A percentile compares a stretch with the other conserved stretches of the same genome.
phyloP scores from a whole-genome alignment of 495 filamentous ascomycete species.

The Sphaerosporella brunnea region DNA sequence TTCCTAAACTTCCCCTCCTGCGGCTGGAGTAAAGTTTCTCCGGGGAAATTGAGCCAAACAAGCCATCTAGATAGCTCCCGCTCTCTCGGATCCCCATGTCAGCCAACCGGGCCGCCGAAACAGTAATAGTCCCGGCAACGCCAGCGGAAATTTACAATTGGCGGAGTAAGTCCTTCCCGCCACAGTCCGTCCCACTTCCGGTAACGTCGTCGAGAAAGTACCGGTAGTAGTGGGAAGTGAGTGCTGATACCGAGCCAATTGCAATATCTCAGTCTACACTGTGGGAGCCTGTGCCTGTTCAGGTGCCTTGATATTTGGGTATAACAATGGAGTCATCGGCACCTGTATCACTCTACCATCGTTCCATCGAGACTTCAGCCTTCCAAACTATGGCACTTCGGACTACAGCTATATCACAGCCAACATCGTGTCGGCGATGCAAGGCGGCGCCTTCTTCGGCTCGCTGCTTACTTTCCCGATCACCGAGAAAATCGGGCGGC shows the following conservation, averaged over 20 bases:
- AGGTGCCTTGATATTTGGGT: slow-evolving; percentile 15
- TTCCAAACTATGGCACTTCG: slow-evolving; percentile 13
- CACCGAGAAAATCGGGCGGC: slow-evolving; percentile 28
- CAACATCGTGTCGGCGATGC: slow-evolving; percentile 31
- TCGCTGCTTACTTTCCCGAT: slow-evolving; percentile 30
- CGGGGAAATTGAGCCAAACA: no score
- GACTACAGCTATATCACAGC: slow-evolving; percentile 29
- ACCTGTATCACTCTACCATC: slow-evolving; percentile 29
- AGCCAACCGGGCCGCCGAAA: not conserved
- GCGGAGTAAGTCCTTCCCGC: slow-evolving; percentile 8
- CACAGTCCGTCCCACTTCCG: not conserved
- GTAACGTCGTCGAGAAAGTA: no score
- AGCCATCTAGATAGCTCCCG: no score
- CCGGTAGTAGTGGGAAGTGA: no score
- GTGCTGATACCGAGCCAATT: no score
- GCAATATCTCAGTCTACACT: not conserved
- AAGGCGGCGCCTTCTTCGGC: slow-evolving; percentile 31
- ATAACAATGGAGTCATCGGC: slow-evolving; percentile 16
- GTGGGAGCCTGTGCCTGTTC: slow-evolving; percentile 10
- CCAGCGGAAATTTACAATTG: slow-evolving; percentile 9
- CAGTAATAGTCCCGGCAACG: slow-evolving; percentile 1
- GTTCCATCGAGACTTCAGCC: slow-evolving; percentile 31
- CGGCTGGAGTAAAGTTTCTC: no score
- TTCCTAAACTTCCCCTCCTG: no score
- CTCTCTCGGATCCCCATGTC: no score